Percentiles rank a stretch among this genome's conserved stretches.
Evolutionary conservation across 352 stramenopile genomes (phyloP).

Genomic region (Nothophytophthora sp.): DNA sequence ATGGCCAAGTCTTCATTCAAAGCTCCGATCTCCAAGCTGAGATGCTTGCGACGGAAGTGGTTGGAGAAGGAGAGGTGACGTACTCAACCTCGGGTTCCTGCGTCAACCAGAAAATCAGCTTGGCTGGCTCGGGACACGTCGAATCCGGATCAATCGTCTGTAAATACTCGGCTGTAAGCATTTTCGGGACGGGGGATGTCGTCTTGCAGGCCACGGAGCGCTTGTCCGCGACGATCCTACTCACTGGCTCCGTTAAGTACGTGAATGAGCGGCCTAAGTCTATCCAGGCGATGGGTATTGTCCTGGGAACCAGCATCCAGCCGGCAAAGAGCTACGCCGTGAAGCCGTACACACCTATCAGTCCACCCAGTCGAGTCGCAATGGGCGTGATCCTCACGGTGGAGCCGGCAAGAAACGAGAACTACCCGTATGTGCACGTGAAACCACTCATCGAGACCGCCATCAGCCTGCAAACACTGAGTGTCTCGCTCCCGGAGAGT

Average conservation of each 20-base stretch:
- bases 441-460: slow-evolving; percentile 2
- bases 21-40: slow-evolving; percentile 6
- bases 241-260: slow-evolving; percentile 42
- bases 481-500: slow-evolving; percentile 15
- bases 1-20: slow-evolving; percentile 35
- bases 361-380: slow-evolving; percentile 8
- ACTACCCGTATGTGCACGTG: slow-evolving; percentile 20
- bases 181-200: slow-evolving; percentile 39
- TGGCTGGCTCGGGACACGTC: slow-evolving; percentile 38
- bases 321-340: slow-evolving; percentile 7
- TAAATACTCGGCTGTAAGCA: slow-evolving; percentile 35
- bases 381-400: slow-evolving; percentile 20
- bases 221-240: slow-evolving; percentile 24
- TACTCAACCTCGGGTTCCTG: slow-evolving; percentile 34
- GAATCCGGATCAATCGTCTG: slow-evolving; percentile 42
- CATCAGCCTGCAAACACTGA: slow-evolving; percentile 19
- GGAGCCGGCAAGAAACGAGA: slow-evolving; percentile 16
- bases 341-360: slow-evolving; percentile 1
- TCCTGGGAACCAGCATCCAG: slow-evolving; percentile 17
- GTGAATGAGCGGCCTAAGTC: slow-evolving; percentile 28
- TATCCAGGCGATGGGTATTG: slow-evolving; percentile 27
- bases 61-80: slow-evolving; percentile 35
- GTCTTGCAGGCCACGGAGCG: slow-evolving; percentile 44
- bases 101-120: slow-evolving; percentile 25
- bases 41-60: slow-evolving; percentile 23